Percentiles rank a stretch among this genome's conserved stretches.
phyloP scores from a whole-genome alignment of 768 basidiomycete species.

The Trametopsis cervina region DNA sequence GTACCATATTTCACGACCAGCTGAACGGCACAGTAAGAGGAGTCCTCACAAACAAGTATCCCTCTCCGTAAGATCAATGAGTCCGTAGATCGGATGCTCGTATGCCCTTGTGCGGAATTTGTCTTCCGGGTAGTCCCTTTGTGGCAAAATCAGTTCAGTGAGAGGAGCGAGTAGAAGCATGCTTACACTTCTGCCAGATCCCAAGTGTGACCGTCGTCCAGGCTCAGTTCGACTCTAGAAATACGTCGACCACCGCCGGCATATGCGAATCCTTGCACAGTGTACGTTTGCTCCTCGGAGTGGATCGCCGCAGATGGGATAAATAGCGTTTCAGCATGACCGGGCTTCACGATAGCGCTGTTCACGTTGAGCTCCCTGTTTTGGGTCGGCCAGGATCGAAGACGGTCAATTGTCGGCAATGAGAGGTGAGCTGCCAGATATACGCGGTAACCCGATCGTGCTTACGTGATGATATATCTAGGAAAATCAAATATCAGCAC shows the following conservation, averaged over 20 bases:
- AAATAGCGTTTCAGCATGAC: conserved; percentile 41
- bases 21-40: not conserved
- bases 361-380: conserved; percentile 57
- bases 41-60: conserved; percentile 41
- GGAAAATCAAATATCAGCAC: not conserved
- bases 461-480: conserved; percentile 30
- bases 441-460: not conserved
- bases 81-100: conserved; percentile 38
- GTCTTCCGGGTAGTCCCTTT: conserved; percentile 47
- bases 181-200: conserved; percentile 32
- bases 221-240: conserved; percentile 49
- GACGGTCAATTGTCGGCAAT: conserved; percentile 22
- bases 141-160: conserved; percentile 9
- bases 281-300: conserved; percentile 24
- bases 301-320: conserved; percentile 10
- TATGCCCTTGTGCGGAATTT: conserved; percentile 32
- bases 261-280: conserved; percentile 52
- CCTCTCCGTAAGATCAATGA: conserved; percentile 37
- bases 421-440: no score
- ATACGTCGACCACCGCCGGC: conserved; percentile 53
- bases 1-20: not conserved
- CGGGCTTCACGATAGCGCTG: conserved; percentile 45
- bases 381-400: conserved; percentile 23
- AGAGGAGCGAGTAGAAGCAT: not conserved
- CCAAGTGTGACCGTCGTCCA: conserved; percentile 49